Conservation (phyloP, 768 basidiomycete species). For the Candolleomyces eurysporus region DNA sequence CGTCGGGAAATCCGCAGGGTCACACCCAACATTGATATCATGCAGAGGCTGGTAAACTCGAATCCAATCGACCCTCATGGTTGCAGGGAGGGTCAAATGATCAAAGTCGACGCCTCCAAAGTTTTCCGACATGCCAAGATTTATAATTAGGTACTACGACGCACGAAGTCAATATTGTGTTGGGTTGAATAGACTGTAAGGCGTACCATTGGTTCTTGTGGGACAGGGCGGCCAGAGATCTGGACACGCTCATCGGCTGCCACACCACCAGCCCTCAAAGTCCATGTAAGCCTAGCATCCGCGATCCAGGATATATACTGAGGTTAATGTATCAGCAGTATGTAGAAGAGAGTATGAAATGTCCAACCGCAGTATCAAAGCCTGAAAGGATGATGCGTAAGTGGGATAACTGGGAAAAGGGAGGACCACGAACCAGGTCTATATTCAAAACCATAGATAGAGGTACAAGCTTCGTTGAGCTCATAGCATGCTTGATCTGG, state of each 20-base stretch:
- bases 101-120: slow-evolving; percentile 72
- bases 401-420: no score
- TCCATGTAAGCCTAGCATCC: slow-evolving; percentile 64
- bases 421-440: slow-evolving; percentile 45
- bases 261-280: slow-evolving; percentile 60
- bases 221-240: slow-evolving; percentile 66
- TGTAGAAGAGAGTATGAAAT: background rate
- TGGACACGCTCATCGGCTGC: slow-evolving; percentile 51
- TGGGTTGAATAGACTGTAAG: slow-evolving; percentile 4
- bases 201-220: slow-evolving; percentile 81
- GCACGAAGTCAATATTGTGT: background rate
- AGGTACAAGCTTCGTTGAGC: slow-evolving; percentile 48
- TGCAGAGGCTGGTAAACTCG: slow-evolving; percentile 83
- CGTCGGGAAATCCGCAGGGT: slow-evolving; percentile 79
- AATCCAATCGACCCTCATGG: slow-evolving; percentile 82
- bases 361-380: slow-evolving; percentile 47
- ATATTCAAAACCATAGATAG: slow-evolving; percentile 83
- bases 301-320: slow-evolving; percentile 83
- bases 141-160: slow-evolving; percentile 74
- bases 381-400: slow-evolving; percentile 21
- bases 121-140: slow-evolving; percentile 81
- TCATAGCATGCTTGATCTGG: slow-evolving; percentile 73
- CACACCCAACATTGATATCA: slow-evolving; percentile 78
- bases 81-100: slow-evolving; percentile 68
- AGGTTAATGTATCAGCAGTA: background rate